Evolutionary conservation across 306 rosid genomes (phyloP).

Genomic region (Albizia julibrissin): DNA sequence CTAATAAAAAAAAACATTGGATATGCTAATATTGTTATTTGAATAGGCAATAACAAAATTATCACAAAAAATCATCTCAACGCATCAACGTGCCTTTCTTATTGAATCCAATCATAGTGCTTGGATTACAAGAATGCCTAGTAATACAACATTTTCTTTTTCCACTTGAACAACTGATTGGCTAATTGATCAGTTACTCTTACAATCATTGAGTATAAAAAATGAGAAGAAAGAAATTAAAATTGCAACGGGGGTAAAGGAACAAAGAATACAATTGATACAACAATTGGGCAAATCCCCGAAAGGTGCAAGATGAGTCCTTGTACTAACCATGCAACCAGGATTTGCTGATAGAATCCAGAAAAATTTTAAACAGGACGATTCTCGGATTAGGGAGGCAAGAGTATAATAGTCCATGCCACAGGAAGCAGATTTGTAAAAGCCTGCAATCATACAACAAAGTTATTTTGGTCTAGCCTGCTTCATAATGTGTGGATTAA

Average conservation of each 20-base stretch:
- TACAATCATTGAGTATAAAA: not conserved
- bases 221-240: not conserved
- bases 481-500: not conserved
- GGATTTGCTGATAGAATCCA: not conserved
- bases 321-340: not conserved
- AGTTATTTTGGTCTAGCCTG: not conserved
- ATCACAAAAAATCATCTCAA: not conserved
- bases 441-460: conserved; percentile 1
- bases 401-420: not conserved
- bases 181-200: not conserved
- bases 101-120: not conserved
- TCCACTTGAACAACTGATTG: not conserved
- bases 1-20: no score
- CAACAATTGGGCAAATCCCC: not conserved
- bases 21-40: not conserved
- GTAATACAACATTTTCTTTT: not conserved
- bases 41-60: not conserved
- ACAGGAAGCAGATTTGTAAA: not conserved
- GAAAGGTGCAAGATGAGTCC: not conserved
- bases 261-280: not conserved
- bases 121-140: not conserved
- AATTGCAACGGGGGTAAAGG: not conserved
- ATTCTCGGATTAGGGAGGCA: not conserved
- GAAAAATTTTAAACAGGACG: not conserved
- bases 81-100: not conserved